These are phyloP conservation scores for Arctium minus DNA, from an alignment of 129 eudicot species.

Conservation along the genomic window DNA sequence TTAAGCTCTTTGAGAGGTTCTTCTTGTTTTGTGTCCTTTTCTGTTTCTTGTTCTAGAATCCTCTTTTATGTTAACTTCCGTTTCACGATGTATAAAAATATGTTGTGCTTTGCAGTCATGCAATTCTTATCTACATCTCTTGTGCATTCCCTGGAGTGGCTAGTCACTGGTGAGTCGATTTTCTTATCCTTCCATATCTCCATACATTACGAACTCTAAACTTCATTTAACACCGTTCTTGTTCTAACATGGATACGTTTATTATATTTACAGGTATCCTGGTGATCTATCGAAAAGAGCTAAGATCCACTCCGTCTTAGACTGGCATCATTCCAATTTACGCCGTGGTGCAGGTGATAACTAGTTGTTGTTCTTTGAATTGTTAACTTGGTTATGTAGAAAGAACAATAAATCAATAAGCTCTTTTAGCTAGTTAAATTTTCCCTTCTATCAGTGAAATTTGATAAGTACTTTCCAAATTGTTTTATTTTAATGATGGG, in stretches of 20 bases:
- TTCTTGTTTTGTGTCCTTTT: not conserved
- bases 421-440: not conserved
- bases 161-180: constrained; percentile 69
- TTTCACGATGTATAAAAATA: not conserved
- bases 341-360: constrained; percentile 70
- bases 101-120: constrained; percentile 61
- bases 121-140: constrained; percentile 67
- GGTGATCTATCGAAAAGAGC: constrained; percentile 61
- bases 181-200: not conserved
- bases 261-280: constrained; percentile 66
- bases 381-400: not conserved
- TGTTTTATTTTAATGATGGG: not conserved
- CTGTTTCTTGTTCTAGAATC: not conserved
- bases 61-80: not conserved
- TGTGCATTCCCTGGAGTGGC: constrained; percentile 66
- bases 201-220: not conserved
- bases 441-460: not conserved
- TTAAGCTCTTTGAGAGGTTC: constrained; percentile 86
- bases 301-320: constrained; percentile 73
- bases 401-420: not conserved
- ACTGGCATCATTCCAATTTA: constrained; percentile 88
- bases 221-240: not conserved
- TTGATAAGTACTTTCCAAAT: not conserved
- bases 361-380: not conserved
- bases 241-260: not conserved